These are phyloP conservation scores for Parmelia sp. DNA, from an alignment of 495 filamentous ascomycete species.

Conservation along the genomic window DNA sequence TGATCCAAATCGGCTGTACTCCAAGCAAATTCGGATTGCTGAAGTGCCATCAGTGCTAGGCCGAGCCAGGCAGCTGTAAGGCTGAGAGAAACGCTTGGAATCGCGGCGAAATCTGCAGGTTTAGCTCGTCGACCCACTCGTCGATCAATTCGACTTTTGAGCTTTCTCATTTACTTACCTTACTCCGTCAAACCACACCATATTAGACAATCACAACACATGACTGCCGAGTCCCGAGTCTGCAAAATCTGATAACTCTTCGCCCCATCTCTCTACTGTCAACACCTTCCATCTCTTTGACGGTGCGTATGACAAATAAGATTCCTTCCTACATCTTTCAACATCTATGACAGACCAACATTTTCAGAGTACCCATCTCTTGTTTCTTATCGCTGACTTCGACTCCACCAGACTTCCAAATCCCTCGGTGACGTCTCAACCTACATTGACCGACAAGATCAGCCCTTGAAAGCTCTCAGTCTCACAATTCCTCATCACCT, in stretches of 20 bases:
- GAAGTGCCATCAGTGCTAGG: not conserved
- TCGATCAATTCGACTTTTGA: conserved; percentile 18
- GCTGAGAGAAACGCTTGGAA: conserved; percentile 23
- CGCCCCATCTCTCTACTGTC: too few species aligned
- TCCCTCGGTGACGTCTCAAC: not conserved
- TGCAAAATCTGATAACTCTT: not conserved
- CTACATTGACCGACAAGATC: not conserved
- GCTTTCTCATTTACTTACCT: not conserved
- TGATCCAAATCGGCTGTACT: not conserved
- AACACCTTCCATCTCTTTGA: not conserved
- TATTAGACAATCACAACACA: not conserved
- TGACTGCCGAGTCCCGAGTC: not conserved
- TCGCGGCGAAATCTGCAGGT: conserved; percentile 22
- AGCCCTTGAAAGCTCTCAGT: not conserved
- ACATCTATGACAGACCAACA: not conserved
- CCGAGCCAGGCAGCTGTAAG: conserved; percentile 16
- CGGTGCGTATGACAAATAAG: not conserved
- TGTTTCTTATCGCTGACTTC: not conserved
- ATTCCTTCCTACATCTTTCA: not conserved
- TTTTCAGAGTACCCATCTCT: not conserved
- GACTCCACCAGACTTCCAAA: not conserved
- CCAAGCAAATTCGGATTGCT: not conserved
- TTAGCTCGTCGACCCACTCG: too few species aligned
- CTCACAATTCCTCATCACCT: not conserved
- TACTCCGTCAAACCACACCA: not conserved